These are phyloP conservation scores for Apiospora marii DNA, from an alignment of 2,329 filamentous ascomycete species.

Conservation along the genomic window DNA sequence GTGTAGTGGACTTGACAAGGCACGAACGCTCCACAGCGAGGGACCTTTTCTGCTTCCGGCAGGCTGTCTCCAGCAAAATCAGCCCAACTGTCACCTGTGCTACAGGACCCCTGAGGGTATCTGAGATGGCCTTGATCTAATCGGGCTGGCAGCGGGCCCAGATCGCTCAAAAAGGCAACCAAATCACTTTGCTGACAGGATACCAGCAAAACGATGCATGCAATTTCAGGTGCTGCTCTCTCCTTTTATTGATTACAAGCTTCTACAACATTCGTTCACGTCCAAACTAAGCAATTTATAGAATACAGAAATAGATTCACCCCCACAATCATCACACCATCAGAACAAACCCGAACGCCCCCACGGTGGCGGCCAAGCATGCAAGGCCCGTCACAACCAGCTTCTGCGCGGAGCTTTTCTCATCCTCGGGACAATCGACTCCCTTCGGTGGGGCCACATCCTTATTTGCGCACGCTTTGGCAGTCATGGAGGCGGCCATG, in stretches of 20 bases:
- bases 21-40: not conserved
- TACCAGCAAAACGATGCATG: not conserved
- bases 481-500: conserved; percentile 19
- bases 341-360: not conserved
- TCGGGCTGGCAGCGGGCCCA: not conserved
- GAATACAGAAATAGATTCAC: not conserved
- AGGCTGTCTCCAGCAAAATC: not conserved
- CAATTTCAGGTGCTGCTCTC: not conserved
- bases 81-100: not conserved
- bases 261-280: not conserved
- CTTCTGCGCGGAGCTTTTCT: conserved; percentile 13
- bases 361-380: not conserved
- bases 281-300: not conserved
- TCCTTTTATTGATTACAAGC: not conserved
- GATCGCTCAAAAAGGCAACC: not conserved
- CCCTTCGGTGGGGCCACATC: not conserved
- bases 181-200: not conserved
- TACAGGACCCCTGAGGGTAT: not conserved
- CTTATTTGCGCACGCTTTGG: not conserved
- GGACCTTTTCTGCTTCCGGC: not conserved
- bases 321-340: conserved; percentile 1
- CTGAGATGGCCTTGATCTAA: not conserved
- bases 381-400: not conserved
- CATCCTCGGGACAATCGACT: not conserved
- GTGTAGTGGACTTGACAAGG: not conserved